phyloP scores from a whole-genome alignment of 495 filamentous ascomycete species.

The Evernia prunastri region DNA sequence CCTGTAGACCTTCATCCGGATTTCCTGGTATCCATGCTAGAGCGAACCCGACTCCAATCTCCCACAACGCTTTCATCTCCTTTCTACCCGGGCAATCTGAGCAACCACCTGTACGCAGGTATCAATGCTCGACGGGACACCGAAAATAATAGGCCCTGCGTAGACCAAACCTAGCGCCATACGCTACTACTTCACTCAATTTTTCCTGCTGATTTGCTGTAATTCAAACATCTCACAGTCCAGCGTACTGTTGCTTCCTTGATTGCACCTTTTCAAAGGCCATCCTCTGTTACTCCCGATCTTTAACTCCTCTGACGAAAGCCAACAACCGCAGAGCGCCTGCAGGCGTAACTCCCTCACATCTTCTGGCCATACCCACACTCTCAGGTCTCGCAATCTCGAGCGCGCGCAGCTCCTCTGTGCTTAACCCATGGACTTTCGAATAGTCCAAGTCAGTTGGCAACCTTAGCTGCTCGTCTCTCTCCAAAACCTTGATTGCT shows the following conservation, averaged over 20 bases:
- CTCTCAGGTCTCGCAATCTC: constrained; percentile 65
- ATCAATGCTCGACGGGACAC: neutral
- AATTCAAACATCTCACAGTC: constrained; percentile 15
- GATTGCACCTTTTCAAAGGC: constrained; percentile 18
- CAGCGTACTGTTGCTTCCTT: constrained; percentile 23
- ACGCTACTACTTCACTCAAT: neutral
- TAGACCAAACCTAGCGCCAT: neutral
- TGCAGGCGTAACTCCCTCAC: constrained; percentile 67
- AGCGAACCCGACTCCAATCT: too few relatives aligned
- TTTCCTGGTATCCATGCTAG: too few relatives aligned
- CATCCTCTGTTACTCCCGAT: constrained; percentile 12
- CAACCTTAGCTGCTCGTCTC: constrained; percentile 68
- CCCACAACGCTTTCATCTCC: too few relatives aligned
- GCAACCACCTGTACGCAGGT: neutral
- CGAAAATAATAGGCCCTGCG: neutral
- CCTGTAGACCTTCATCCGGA: too few relatives aligned
- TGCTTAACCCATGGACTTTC: constrained; percentile 61
- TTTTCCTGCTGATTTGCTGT: neutral
- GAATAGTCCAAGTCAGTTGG: constrained; percentile 75
- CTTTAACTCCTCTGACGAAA: constrained; percentile 34
- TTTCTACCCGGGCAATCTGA: neutral
- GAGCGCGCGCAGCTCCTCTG: constrained; percentile 69
- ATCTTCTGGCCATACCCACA: constrained; percentile 77
- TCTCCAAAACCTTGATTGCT: constrained; percentile 56
- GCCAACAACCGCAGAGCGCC: constrained; percentile 43